Evolutionary conservation across 257 asterid genomes (phyloP).

Genomic region (Henckelia pumila): DNA sequence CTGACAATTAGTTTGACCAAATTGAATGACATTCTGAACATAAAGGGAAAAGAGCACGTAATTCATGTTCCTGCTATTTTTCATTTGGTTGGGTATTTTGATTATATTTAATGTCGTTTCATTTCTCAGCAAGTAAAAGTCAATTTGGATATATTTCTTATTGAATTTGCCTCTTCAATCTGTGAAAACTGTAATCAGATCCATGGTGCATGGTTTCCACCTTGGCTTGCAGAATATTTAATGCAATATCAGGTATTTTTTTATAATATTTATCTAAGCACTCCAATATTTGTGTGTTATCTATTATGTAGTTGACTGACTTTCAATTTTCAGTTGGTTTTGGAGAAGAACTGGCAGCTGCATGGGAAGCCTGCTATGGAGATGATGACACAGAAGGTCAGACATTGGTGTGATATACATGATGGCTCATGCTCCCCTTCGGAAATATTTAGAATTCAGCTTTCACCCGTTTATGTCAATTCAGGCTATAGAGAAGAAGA

Average conservation of each 20-base stretch:
- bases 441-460: conserved; percentile 12
- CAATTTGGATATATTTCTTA: not conserved
- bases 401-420: conserved; percentile 5
- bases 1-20: too few relatives aligned
- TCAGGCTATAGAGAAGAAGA: conserved; percentile 77
- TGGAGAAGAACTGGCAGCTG: conserved; percentile 74
- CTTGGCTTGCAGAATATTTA: conserved; percentile 63
- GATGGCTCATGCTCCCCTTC: conserved; percentile 19
- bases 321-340: conserved; percentile 44
- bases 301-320: conserved; percentile 13
- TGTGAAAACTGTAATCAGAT: conserved; percentile 41
- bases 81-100: not conserved
- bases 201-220: conserved; percentile 91
- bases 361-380: conserved; percentile 83
- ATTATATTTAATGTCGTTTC: not conserved
- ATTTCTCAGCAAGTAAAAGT: not conserved
- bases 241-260: conserved; percentile 50
- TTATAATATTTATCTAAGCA: not conserved
- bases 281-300: not conserved
- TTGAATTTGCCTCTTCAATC: conserved; percentile 10
- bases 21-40: not conserved
- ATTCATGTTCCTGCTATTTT: not conserved
- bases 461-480: conserved; percentile 18
- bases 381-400: conserved; percentile 55
- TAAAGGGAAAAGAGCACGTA: not conserved